phyloP scores from a whole-genome alignment of 768 basidiomycete species.

The Suillus luteus region DNA sequence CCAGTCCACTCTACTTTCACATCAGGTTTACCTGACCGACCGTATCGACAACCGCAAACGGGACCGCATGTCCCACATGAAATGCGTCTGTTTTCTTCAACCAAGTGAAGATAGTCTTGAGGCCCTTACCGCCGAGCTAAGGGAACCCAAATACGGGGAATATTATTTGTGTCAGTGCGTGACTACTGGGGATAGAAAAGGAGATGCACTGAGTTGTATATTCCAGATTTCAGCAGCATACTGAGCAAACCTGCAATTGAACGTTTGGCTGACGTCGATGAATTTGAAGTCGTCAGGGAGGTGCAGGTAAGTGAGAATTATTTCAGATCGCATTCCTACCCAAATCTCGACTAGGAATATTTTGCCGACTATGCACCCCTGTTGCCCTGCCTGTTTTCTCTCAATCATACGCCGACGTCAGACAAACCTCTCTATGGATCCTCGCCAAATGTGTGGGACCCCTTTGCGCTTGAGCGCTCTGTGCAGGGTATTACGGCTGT shows the following conservation, averaged over 20 bases:
- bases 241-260: conserved; percentile 90
- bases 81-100: conserved; percentile 93
- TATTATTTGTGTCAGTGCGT: conserved; percentile 99
- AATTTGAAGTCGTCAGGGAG: conserved; percentile 95
- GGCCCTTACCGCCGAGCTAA: conserved; percentile 80
- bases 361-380: conserved; percentile 96
- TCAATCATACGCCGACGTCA: conserved; percentile 71
- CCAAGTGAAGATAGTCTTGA: conserved; percentile 80
- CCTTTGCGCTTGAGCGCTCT: conserved; percentile 70
- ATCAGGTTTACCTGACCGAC: conserved; percentile 98
- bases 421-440: conserved; percentile 71
- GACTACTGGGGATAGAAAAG: conserved; percentile 41
- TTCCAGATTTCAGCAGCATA: conserved; percentile 91
- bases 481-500: conserved; percentile 84
- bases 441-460: conserved; percentile 73
- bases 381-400: conserved; percentile 82
- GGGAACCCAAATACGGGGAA: conserved; percentile 92
- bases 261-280: conserved; percentile 89
- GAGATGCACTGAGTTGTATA: conserved; percentile 12
- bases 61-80: conserved; percentile 94
- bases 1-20: conserved; percentile 88
- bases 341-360: conserved; percentile 67
- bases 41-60: conserved; percentile 92
- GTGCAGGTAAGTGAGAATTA: conserved; percentile 70
- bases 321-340: neutral